These are phyloP conservation scores for Acorus calamus DNA, from an alignment of 106 monocot species.

Conservation along the genomic window DNA sequence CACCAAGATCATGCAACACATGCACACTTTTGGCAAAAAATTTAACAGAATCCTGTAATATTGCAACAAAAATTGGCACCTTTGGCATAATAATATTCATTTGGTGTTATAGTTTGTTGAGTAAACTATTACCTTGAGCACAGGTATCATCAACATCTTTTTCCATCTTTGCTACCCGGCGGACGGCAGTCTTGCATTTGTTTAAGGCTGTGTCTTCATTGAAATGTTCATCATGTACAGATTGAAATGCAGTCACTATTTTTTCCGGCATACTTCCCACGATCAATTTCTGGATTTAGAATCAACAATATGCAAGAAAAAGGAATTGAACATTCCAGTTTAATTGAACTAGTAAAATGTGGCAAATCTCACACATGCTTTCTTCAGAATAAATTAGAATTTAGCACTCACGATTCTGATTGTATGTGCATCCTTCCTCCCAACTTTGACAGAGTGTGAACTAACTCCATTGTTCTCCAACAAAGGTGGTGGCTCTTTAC, in stretches of 20 bases:
- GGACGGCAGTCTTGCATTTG: constrained; percentile 58
- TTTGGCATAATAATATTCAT: too few species aligned
- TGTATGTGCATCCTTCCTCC: constrained; percentile 67
- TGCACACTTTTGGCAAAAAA: too few species aligned
- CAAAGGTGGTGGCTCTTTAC: constrained; percentile 30
- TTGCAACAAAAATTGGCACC: too few species aligned
- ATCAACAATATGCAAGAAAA: constrained; percentile 1
- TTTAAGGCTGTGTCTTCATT: constrained; percentile 69
- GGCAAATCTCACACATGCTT: not conserved
- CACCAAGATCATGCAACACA: too few species aligned
- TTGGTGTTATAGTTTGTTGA: too few species aligned
- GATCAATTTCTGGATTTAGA: constrained; percentile 68
- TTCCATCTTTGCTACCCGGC: constrained; percentile 46
- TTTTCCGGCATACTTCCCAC: constrained; percentile 95
- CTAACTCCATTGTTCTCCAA: constrained; percentile 50
- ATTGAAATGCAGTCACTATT: constrained; percentile 80
- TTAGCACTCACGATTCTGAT: constrained; percentile 69
- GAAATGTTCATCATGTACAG: constrained; percentile 61
- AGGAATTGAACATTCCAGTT: not conserved
- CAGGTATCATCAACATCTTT: constrained; percentile 53
- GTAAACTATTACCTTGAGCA: constrained; percentile 37
- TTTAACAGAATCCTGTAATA: too few species aligned
- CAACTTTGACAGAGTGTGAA: constrained; percentile 60
- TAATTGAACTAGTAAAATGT: not conserved
- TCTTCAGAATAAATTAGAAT: not conserved